Evolutionary conservation across 306 rosid species (phyloP).

Genomic region (Inga leiocalycina): DNA sequence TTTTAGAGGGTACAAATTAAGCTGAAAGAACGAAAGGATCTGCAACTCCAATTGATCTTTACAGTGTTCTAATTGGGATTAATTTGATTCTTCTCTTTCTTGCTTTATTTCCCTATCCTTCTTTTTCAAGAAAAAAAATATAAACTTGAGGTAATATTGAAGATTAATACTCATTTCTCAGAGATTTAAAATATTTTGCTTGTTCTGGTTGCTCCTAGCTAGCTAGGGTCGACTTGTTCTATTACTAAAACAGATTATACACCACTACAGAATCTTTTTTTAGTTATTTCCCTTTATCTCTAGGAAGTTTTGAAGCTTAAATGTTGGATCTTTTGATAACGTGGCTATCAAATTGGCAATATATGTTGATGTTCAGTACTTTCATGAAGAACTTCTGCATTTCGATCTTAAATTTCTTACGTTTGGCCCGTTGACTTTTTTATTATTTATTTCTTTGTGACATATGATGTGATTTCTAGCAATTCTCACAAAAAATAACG

Average conservation of each 20-base stretch:
- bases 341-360: background rate
- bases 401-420: background rate
- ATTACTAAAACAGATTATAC: slow-evolving; percentile 5
- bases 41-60: slow-evolving; percentile 8
- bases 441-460: background rate
- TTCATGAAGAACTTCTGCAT: background rate
- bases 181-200: background rate
- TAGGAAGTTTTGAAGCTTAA: background rate
- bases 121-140: background rate
- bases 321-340: background rate
- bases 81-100: slow-evolving; percentile 1
- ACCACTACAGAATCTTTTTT: background rate
- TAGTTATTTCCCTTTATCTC: background rate
- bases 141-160: background rate
- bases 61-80: background rate
- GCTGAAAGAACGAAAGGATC: background rate
- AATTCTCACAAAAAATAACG: background rate
- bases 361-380: background rate
- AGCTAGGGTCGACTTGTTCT: background rate
- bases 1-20: background rate
- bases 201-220: background rate
- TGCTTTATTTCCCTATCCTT: background rate
- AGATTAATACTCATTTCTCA: background rate
- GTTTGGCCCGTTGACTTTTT: background rate
- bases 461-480: background rate